Evolutionary conservation across 2,329 filamentous ascomycete genomes (phyloP).

Genomic region (Fusarium sp.): DNA sequence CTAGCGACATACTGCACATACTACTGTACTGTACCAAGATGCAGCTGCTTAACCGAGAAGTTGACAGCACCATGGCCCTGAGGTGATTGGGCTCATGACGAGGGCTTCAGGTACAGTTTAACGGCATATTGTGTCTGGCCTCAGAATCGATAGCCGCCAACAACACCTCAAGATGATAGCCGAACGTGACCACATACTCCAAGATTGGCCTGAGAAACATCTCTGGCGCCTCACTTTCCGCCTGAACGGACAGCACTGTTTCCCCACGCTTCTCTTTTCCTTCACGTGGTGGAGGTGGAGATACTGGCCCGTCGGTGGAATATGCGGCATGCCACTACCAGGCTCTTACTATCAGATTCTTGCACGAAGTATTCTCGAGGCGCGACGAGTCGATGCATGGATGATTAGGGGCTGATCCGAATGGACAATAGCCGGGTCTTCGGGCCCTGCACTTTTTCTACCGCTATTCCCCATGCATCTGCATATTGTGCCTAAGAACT

Average conservation of each 20-base stretch:
- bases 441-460: constrained; percentile 22
- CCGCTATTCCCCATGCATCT: constrained; percentile 21
- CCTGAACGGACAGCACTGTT: constrained; percentile 13
- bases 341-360: constrained; percentile 21
- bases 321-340: constrained; percentile 10
- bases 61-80: constrained; percentile 31
- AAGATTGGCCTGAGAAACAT: constrained; percentile 14
- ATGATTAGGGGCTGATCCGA: constrained; percentile 30
- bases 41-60: constrained; percentile 22
- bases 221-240: constrained; percentile 39
- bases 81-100: constrained; percentile 20
- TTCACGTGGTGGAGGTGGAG: constrained; percentile 16
- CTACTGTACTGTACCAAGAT: constrained; percentile 2
- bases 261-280: constrained; percentile 7
- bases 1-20: constrained; percentile 12
- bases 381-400: constrained; percentile 18
- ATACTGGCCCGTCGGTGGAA: constrained; percentile 23
- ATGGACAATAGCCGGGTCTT: constrained; percentile 24
- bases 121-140: constrained; percentile 33
- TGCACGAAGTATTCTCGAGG: constrained; percentile 12
- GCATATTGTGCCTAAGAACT: constrained; percentile 38
- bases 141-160: constrained; percentile 32
- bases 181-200: constrained; percentile 16
- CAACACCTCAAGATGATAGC: constrained; percentile 5
- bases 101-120: constrained; percentile 7